Percentiles rank a stretch among this genome's conserved stretches.
Evolutionary conservation across 352 stramenopile species (phyloP).

Genomic region (Globisporangium takayamanum): DNA sequence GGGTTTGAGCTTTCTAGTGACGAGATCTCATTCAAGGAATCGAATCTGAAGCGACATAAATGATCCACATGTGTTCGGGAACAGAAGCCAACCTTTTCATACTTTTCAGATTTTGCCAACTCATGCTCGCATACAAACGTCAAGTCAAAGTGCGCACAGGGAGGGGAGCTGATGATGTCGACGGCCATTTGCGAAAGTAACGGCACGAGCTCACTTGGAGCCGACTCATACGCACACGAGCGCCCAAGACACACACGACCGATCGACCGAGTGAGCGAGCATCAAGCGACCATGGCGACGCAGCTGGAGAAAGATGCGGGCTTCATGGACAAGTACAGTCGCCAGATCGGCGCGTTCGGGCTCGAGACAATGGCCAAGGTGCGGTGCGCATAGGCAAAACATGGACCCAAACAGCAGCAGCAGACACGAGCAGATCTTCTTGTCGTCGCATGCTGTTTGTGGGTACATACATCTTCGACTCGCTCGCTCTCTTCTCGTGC

Average conservation of each 20-base stretch:
- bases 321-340: constrained; percentile 93
- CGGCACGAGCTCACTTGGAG: not conserved
- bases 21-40: no score
- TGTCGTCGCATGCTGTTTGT: not conserved
- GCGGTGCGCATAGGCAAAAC: constrained; percentile 2
- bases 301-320: constrained; percentile 79
- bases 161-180: no score
- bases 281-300: constrained; percentile 43
- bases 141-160: no score
- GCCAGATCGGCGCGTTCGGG: constrained; percentile 89
- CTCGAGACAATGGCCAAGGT: constrained; percentile 91
- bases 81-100: no score
- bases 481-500: not conserved
- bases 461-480: not conserved
- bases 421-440: not conserved
- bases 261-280: constrained; percentile 7
- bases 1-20: no score
- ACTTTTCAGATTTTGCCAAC: no score
- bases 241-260: constrained; percentile 8
- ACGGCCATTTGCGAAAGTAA: not conserved
- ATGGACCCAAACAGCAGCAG: not conserved
- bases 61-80: no score
- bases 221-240: constrained; percentile 4
- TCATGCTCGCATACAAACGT: no score
- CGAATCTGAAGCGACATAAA: no score